Evolutionary conservation across 139 green algal species (phyloP).

Genomic region (Ettlia oleoabundans): DNA sequence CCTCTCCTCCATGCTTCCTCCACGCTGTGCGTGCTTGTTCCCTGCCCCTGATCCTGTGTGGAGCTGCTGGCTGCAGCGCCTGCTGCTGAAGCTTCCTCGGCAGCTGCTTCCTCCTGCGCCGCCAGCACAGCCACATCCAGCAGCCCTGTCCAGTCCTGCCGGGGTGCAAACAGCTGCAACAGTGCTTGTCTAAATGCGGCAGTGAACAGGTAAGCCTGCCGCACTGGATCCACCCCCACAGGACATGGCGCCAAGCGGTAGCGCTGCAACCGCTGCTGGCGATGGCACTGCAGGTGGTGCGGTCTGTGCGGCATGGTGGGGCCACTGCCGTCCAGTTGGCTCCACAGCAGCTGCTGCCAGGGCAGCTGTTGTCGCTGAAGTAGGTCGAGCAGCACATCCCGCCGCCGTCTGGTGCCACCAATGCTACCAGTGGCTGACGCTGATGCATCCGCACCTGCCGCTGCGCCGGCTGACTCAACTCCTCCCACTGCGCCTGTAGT

Average conservation of each 20-base stretch:
- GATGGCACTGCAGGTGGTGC: constrained; percentile 23
- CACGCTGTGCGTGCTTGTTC: neutral
- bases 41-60: neutral
- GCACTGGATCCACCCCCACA: constrained; percentile 6
- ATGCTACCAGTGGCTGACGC: neutral
- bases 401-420: neutral
- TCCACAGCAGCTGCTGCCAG: neutral
- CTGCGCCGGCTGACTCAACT: neutral
- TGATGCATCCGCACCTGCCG: neutral
- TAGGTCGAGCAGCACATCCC: constrained; percentile 1
- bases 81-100: neutral
- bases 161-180: constrained; percentile 24
- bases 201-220: neutral
- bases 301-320: neutral
- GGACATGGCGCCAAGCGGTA: constrained; percentile 19
- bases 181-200: neutral
- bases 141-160: neutral
- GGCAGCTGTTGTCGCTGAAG: constrained; percentile 1
- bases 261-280: constrained; percentile 9
- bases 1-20: too few relatives aligned
- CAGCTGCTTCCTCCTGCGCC: neutral
- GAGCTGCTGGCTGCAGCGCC: neutral
- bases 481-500: neutral
- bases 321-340: neutral
- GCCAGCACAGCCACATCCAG: constrained; percentile 5